Conservation (phyloP, 352 stramenopile genomes). For the Thraustochytrium sp. region DNA sequence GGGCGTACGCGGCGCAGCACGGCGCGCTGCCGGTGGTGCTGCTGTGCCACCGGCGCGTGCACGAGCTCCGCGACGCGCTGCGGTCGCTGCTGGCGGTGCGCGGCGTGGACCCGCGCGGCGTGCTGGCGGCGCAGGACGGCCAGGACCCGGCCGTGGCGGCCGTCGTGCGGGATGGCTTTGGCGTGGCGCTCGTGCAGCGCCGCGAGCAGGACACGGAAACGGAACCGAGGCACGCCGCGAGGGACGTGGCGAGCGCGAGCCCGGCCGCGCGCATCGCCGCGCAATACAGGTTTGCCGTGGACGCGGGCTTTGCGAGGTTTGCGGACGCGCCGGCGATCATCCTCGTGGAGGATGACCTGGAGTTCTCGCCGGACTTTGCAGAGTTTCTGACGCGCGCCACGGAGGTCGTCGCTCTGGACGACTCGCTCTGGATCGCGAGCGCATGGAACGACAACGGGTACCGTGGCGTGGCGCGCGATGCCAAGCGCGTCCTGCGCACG, state of each 20-base stretch:
- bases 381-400: slow-evolving; percentile 42
- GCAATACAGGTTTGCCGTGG: slow-evolving; percentile 53
- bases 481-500: slow-evolving; percentile 50
- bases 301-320: slow-evolving; percentile 39
- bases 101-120: background rate
- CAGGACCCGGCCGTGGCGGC: background rate
- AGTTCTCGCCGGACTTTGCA: slow-evolving; percentile 45
- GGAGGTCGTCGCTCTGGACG: slow-evolving; percentile 45
- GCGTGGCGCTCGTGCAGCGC: background rate
- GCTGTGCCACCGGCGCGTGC: slow-evolving; percentile 26
- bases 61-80: background rate
- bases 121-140: slow-evolving; percentile 35
- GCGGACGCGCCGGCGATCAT: slow-evolving; percentile 45
- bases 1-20: too few species aligned
- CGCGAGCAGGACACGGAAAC: background rate
- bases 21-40: slow-evolving; percentile 9
- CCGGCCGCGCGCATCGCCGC: slow-evolving; percentile 47
- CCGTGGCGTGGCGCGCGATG: slow-evolving; percentile 41
- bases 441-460: slow-evolving; percentile 62
- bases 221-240: background rate
- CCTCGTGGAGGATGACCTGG: slow-evolving; percentile 48
- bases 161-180: background rate
- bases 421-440: slow-evolving; percentile 49
- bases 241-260: background rate
- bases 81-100: slow-evolving; percentile 10